Evolutionary conservation across 768 basidiomycete species (phyloP).

Genomic region (Rhizopogon salebrosus): DNA sequence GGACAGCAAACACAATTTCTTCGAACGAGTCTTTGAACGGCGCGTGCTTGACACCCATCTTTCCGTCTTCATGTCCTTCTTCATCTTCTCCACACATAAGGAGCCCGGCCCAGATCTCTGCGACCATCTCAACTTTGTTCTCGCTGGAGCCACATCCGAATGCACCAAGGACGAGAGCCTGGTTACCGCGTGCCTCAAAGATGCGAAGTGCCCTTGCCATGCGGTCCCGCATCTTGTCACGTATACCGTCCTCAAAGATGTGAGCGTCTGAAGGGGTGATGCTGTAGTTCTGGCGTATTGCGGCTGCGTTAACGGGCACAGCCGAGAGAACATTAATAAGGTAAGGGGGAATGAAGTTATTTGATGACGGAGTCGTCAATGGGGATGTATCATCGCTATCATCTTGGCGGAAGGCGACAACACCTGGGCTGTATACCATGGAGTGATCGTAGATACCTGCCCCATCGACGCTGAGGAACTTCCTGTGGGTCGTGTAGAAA

Average conservation of each 20-base stretch:
- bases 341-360: slow-evolving; percentile 33
- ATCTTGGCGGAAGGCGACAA: slow-evolving; percentile 38
- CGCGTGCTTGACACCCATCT: slow-evolving; percentile 17
- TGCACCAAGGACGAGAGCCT: slow-evolving; percentile 36
- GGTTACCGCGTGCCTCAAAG: slow-evolving; percentile 37
- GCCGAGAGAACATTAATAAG: slow-evolving; percentile 35
- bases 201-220: slow-evolving; percentile 42
- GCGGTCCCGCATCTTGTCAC: slow-evolving; percentile 39
- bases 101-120: slow-evolving; percentile 42
- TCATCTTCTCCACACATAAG: slow-evolving; percentile 30
- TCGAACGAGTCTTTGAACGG: slow-evolving; percentile 38
- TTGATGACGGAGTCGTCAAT: slow-evolving; percentile 3
- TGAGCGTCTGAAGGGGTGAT: slow-evolving; percentile 29
- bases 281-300: slow-evolving; percentile 33
- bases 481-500: slow-evolving; percentile 37
- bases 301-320: slow-evolving; percentile 39
- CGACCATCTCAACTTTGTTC: slow-evolving; percentile 37
- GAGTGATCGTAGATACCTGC: slow-evolving; percentile 42
- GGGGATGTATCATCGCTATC: slow-evolving; percentile 20
- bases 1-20: slow-evolving; percentile 37
- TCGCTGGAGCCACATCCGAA: slow-evolving; percentile 41
- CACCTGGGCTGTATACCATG: slow-evolving; percentile 41
- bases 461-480: slow-evolving; percentile 29
- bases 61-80: slow-evolving; percentile 11
- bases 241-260: slow-evolving; percentile 34